Percentiles rank a stretch among this genome's conserved stretches.
These are phyloP conservation scores for Penicillium crystallinum DNA, from an alignment of 495 filamentous ascomycete genomes.

Conservation along the genomic window DNA sequence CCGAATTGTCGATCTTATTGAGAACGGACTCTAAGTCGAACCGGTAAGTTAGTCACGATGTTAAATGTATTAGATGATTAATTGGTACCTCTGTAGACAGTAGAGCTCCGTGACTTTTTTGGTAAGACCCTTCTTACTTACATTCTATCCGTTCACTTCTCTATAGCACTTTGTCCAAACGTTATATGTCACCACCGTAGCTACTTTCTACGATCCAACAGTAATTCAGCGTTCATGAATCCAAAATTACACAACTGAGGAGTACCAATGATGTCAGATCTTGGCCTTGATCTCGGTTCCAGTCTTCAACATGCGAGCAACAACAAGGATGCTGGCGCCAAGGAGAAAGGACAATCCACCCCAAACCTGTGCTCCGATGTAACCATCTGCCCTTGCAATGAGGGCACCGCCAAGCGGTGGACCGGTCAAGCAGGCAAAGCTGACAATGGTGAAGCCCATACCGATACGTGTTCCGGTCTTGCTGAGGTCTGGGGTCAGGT, in stretches of 20 bases:
- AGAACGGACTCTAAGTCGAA: background rate
- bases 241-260: too few species aligned
- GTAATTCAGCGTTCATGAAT: too few species aligned
- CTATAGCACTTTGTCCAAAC: too few species aligned
- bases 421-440: conserved; percentile 65
- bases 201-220: too few species aligned
- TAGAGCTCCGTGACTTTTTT: background rate
- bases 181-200: too few species aligned
- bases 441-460: conserved; percentile 69
- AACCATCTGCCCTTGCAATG: too few species aligned
- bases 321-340: too few species aligned
- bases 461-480: conserved; percentile 70
- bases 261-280: too few species aligned
- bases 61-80: background rate
- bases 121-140: background rate
- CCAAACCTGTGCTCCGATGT: too few species aligned
- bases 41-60: background rate
- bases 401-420: conserved; percentile 66
- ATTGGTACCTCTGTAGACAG: background rate
- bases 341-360: too few species aligned
- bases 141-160: background rate
- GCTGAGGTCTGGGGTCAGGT: conserved; percentile 57
- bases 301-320: too few species aligned
- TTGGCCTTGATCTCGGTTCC: too few species aligned
- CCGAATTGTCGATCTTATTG: background rate